These are phyloP conservation scores for Conringia planisiliqua DNA, from an alignment of 345 rosid genomes.

Conservation along the genomic window DNA sequence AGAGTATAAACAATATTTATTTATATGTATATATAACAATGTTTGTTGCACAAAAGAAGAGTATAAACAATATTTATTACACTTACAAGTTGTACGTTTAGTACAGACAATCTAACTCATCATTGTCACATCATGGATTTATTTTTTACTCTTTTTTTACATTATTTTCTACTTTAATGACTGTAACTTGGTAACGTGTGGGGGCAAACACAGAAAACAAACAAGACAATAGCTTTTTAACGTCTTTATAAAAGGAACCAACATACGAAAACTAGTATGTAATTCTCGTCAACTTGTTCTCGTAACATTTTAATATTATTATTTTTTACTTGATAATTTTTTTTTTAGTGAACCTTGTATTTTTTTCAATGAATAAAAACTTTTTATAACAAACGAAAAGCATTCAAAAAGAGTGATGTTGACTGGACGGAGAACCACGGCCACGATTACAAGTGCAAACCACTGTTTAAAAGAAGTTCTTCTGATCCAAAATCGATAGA, in stretches of 20 bases:
- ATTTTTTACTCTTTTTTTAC: background rate
- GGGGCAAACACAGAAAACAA: conserved; percentile 23
- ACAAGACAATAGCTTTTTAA: conserved; percentile 14
- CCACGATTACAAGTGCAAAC: background rate
- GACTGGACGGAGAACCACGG: conserved; percentile 5
- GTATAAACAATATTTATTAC: background rate
- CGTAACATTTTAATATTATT: conserved; percentile 2
- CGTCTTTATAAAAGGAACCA: conserved; percentile 28
- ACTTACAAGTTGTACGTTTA: conserved; percentile 20
- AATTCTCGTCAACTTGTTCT: conserved; percentile 22
- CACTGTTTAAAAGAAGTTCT: background rate
- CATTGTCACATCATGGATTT: conserved; percentile 16
- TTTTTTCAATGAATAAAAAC: background rate
- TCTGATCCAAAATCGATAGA: background rate
- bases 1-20: too few species aligned
- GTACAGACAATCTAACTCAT: conserved; percentile 25
- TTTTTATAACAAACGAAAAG: background rate
- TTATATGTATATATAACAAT: too few species aligned
- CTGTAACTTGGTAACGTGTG: conserved; percentile 30
- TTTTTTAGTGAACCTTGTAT: background rate
- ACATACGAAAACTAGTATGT: conserved; percentile 21
- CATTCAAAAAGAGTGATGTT: conserved; percentile 10
- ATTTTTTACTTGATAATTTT: background rate
- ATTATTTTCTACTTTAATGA: background rate
- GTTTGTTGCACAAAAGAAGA: background rate